phyloP scores from a whole-genome alignment of 345 rosid species.

The Nasturtium officinale region DNA sequence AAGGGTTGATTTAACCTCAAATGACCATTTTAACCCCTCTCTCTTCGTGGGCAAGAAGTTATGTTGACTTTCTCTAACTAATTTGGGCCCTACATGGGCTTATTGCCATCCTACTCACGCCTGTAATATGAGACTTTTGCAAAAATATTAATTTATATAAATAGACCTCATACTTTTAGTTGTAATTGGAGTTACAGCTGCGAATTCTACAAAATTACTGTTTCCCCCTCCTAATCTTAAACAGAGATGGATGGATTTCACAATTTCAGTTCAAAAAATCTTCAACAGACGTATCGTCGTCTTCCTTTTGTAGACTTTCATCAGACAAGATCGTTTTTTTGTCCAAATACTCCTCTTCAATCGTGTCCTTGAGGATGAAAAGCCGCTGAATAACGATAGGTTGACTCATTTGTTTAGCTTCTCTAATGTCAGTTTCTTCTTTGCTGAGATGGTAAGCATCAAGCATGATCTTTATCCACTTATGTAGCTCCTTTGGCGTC shows the following conservation, averaged over 20 bases:
- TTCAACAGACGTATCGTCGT: constrained; percentile 38
- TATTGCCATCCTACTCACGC: background rate
- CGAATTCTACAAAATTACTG: constrained; percentile 20
- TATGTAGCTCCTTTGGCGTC: constrained; percentile 89
- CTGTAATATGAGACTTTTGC: background rate
- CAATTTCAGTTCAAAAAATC: constrained; percentile 41
- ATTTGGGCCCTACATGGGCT: constrained; percentile 30
- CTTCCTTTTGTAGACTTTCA: constrained; percentile 35
- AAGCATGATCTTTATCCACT: constrained; percentile 89
- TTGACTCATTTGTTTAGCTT: constrained; percentile 76
- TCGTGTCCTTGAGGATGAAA: constrained; percentile 78
- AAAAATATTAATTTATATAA: constrained; percentile 5
- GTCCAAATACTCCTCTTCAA: constrained; percentile 82
- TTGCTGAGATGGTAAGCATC: constrained; percentile 77
- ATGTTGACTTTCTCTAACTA: background rate
- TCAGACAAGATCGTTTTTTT: constrained; percentile 31
- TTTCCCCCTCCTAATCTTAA: constrained; percentile 12
- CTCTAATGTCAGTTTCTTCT: constrained; percentile 83
- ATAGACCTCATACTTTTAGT: constrained; percentile 1
- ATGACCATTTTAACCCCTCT: constrained; percentile 11
- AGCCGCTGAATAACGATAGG: constrained; percentile 92
- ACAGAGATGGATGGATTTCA: constrained; percentile 9
- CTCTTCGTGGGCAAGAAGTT: constrained; percentile 38
- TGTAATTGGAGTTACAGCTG: background rate
- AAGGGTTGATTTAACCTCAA: background rate